A percentile compares a stretch with the other conserved stretches of the same genome.
Evolutionary conservation across 352 stramenopile genomes (phyloP).

Genomic region (Phytophthora sansomeana): DNA sequence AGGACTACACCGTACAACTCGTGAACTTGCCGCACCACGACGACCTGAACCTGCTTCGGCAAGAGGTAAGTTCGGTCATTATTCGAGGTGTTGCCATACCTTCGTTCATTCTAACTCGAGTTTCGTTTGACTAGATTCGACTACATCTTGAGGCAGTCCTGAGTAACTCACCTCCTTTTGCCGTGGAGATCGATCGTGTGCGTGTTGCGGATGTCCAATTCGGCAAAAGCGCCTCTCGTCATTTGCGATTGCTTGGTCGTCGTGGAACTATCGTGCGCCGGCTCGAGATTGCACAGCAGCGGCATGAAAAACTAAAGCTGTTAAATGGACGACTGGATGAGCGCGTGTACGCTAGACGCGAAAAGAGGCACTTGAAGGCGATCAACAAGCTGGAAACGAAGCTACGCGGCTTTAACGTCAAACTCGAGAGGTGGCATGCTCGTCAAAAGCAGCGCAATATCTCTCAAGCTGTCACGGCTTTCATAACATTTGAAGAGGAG

Average conservation of each 20-base stretch:
- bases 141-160: constrained; percentile 71
- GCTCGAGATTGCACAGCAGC: constrained; percentile 72
- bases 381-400: constrained; percentile 55
- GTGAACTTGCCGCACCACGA: constrained; percentile 67
- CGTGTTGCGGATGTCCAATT: constrained; percentile 84
- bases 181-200: constrained; percentile 64
- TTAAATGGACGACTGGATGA: constrained; percentile 55
- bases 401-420: constrained; percentile 52
- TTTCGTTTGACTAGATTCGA: constrained; percentile 51
- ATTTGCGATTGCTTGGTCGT: constrained; percentile 66
- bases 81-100: constrained; percentile 39
- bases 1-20: constrained; percentile 85
- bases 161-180: constrained; percentile 58
- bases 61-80: constrained; percentile 49
- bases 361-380: constrained; percentile 52
- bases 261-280: constrained; percentile 69
- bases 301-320: constrained; percentile 70
- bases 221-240: constrained; percentile 64
- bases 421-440: constrained; percentile 54
- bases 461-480: constrained; percentile 74
- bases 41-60: constrained; percentile 63
- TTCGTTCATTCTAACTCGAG: not conserved
- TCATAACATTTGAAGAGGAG: constrained; percentile 88
- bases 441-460: constrained; percentile 46
- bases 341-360: constrained; percentile 49